phyloP scores from a whole-genome alignment of 1,284 basidiomycete genomes.

The Cerioporus squamosus region DNA sequence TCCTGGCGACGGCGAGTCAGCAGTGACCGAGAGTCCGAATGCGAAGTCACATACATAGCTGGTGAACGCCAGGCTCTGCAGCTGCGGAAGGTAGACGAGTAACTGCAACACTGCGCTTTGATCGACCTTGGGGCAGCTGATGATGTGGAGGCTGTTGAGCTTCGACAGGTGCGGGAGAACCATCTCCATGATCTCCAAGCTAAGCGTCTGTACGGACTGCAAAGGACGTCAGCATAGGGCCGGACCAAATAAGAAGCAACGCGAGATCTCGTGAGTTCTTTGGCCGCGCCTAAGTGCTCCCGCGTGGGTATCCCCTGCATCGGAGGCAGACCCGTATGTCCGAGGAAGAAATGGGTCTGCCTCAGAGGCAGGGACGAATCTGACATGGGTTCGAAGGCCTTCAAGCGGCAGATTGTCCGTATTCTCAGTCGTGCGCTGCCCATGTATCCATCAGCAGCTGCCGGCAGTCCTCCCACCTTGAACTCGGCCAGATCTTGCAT shows the following conservation, averaged over 20 bases:
- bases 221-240: background rate
- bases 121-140: conserved; percentile 59
- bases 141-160: conserved; percentile 59
- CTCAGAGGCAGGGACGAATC: too few relatives aligned
- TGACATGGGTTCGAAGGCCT: too few relatives aligned
- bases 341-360: too few relatives aligned
- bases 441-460: too few relatives aligned
- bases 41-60: conserved; percentile 46
- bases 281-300: too few relatives aligned
- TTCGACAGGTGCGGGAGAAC: conserved; percentile 53
- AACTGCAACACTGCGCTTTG: conserved; percentile 52
- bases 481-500: too few relatives aligned
- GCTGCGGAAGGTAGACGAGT: conserved; percentile 49
- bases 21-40: background rate
- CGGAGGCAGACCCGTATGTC: too few relatives aligned
- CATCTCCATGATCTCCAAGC: conserved; percentile 51
- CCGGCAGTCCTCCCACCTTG: too few relatives aligned
- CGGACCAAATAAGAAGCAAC: background rate
- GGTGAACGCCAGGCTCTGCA: conserved; percentile 64
- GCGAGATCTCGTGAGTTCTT: too few relatives aligned
- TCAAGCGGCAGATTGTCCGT: too few relatives aligned
- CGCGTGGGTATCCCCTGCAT: too few relatives aligned
- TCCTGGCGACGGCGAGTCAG: conserved; percentile 40
- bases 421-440: too few relatives aligned
- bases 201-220: conserved; percentile 60